Evolutionary conservation across 331 rosid species (phyloP).

Genomic region (Acacia concinna): DNA sequence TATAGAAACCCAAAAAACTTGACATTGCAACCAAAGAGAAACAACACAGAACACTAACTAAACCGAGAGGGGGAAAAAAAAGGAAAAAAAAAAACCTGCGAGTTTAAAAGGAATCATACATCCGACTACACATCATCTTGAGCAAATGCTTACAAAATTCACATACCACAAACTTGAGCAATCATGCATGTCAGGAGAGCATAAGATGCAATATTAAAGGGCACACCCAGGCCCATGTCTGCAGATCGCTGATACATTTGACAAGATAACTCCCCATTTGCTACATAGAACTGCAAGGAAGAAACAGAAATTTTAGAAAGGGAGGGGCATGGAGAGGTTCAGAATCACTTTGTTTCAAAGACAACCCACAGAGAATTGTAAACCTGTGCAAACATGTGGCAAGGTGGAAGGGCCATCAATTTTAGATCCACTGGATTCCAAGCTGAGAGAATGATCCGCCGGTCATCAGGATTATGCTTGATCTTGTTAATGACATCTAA

Average conservation of each 20-base stretch:
- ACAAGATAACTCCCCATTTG: conserved; percentile 89
- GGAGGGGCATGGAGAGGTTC: not conserved
- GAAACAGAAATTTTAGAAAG: not conserved
- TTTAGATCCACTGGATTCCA: conserved; percentile 98
- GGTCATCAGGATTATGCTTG: conserved; percentile 81
- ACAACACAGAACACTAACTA: not conserved
- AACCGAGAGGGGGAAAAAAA: too few species aligned
- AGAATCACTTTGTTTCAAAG: conserved; percentile 9
- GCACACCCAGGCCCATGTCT: conserved; percentile 94
- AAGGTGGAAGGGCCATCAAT: conserved; percentile 97
- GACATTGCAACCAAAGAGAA: not conserved
- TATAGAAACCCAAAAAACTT: not conserved
- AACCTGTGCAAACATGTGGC: conserved; percentile 99
- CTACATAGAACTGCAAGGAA: conserved; percentile 81
- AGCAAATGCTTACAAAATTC: conserved; percentile 27
- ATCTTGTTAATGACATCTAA: conserved; percentile 85
- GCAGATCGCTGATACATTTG: conserved; percentile 99
- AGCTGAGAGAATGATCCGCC: conserved; percentile 91
- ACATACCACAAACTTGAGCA: conserved; percentile 97
- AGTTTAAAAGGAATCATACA: not conserved
- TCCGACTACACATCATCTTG: conserved; percentile 5
- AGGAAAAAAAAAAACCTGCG: not conserved
- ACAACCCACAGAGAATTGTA: conserved; percentile 31
- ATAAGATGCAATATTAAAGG: conserved; percentile 95
- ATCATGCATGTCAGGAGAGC: conserved; percentile 93